phyloP scores from a whole-genome alignment of 441 rosid species.

The Jatropha podagrica region DNA sequence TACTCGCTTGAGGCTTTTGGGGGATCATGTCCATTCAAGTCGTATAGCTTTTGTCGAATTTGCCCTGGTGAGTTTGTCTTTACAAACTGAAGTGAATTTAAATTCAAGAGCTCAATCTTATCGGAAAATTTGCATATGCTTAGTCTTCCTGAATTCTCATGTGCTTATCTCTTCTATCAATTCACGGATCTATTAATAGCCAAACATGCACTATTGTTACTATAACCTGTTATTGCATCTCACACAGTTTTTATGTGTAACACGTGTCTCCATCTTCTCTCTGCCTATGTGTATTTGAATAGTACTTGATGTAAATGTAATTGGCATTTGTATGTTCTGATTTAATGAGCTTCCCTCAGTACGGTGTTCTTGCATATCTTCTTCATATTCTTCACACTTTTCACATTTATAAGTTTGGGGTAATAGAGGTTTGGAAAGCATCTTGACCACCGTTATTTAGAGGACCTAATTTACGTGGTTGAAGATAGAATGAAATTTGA shows the following conservation, averaged over 20 bases:
- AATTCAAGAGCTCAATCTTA: background rate
- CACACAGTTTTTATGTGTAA: background rate
- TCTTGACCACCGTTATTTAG: background rate
- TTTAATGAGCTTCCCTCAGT: background rate
- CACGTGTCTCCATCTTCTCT: background rate
- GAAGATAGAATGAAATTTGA: background rate
- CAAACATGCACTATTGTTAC: background rate
- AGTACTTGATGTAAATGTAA: background rate
- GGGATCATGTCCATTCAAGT: conserved; percentile 52
- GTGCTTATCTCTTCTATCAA: background rate
- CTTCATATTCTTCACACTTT: background rate
- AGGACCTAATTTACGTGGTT: background rate
- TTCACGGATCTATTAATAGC: background rate
- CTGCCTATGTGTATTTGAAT: background rate
- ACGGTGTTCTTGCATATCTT: background rate
- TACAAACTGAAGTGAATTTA: background rate
- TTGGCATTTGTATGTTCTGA: background rate
- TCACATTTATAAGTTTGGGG: background rate
- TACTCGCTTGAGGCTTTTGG: conserved; percentile 52
- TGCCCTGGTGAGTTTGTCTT: conserved; percentile 40
- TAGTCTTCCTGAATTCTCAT: background rate
- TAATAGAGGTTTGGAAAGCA: background rate
- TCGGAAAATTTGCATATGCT: conserved; percentile 4
- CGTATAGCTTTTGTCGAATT: conserved; percentile 61
- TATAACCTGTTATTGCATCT: background rate